phyloP scores from a whole-genome alignment of 1,139 yeast species.

The Taphrina sp. region DNA sequence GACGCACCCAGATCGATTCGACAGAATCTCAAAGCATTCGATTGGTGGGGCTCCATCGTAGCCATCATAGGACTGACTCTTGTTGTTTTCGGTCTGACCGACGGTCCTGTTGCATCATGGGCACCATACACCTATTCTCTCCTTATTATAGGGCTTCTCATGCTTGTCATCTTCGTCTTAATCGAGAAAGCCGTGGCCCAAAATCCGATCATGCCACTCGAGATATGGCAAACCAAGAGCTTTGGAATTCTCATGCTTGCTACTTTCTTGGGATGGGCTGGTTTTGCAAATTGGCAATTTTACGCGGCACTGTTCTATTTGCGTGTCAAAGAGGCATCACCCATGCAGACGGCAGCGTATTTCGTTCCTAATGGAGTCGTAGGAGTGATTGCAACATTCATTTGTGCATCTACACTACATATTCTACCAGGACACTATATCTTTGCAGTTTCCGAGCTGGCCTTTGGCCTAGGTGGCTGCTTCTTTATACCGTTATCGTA shows the following conservation, averaged over 20 bases:
- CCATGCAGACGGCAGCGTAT: conserved; percentile 49
- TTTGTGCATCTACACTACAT: conserved; percentile 48
- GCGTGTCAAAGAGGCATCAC: conserved; percentile 44
- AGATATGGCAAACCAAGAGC: conserved; percentile 5
- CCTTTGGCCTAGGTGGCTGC: background rate
- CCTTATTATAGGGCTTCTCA: background rate
- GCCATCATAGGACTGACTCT: conserved; percentile 8
- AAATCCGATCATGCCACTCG: conserved; percentile 20
- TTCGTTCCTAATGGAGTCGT: conserved; percentile 47
- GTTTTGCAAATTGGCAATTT: conserved; percentile 11
- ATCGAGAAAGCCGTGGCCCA: conserved; percentile 3
- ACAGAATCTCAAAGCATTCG: conserved; percentile 1
- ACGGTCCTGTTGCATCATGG: conserved; percentile 10
- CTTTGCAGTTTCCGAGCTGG: conserved; percentile 43
- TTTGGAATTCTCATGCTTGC: conserved; percentile 6
- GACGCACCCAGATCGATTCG: background rate
- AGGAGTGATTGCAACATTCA: conserved; percentile 52
- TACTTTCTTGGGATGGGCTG: conserved; percentile 15
- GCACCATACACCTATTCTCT: conserved; percentile 6
- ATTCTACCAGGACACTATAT: conserved; percentile 45
- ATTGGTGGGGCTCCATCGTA: conserved; percentile 2
- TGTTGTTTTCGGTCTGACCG: conserved; percentile 5
- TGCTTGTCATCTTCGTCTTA: conserved; percentile 1
- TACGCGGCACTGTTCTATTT: conserved; percentile 41
- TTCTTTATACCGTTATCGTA: background rate